Conservation (phyloP, 495 filamentous ascomycete species). For the Aspergillus kassunensis region DNA sequence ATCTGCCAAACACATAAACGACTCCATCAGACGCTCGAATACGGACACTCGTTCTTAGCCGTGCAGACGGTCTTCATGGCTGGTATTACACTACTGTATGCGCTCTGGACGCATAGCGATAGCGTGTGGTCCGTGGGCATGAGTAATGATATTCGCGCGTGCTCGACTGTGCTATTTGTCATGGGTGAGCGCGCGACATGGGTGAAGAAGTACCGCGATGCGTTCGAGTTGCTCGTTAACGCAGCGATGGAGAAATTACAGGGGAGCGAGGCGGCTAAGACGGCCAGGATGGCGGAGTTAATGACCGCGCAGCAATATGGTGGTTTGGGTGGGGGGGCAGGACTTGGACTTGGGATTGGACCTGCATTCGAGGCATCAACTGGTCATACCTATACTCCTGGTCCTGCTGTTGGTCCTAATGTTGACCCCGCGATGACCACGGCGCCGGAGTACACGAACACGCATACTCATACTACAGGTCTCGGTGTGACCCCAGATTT, state of each 20-base stretch:
- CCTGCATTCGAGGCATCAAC: background rate
- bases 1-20: slow-evolving; percentile 54
- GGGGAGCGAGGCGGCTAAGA: slow-evolving; percentile 34
- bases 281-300: slow-evolving; percentile 38
- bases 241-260: slow-evolving; percentile 52
- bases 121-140: slow-evolving; percentile 50
- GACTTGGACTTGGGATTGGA: slow-evolving; percentile 1
- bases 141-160: slow-evolving; percentile 53
- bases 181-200: slow-evolving; percentile 51
- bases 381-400: background rate
- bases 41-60: slow-evolving; percentile 53
- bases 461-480: background rate
- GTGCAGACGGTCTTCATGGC: slow-evolving; percentile 55
- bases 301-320: slow-evolving; percentile 41
- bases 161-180: slow-evolving; percentile 50
- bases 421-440: background rate
- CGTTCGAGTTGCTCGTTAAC: slow-evolving; percentile 50
- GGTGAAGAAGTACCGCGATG: slow-evolving; percentile 53
- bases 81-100: slow-evolving; percentile 50
- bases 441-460: background rate
- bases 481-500: background rate
- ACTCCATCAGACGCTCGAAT: slow-evolving; percentile 49
- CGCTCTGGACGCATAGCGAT: slow-evolving; percentile 43
- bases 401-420: background rate
- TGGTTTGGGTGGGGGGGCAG: too few species aligned